phyloP scores from a whole-genome alignment of 2,329 filamentous ascomycete species.

The Mycogone perniciosa region DNA sequence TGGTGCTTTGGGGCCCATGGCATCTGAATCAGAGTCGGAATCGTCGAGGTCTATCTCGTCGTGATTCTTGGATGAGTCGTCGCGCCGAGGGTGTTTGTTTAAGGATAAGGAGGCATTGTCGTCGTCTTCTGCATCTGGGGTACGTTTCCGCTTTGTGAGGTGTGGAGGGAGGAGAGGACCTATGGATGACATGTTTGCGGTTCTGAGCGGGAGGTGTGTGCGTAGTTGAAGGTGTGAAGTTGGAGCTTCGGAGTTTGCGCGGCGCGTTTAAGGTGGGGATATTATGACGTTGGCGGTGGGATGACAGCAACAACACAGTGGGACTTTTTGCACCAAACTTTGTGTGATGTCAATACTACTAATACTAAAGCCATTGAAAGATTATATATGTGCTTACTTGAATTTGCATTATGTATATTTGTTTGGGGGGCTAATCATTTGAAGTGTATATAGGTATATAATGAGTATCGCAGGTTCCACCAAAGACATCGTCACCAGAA shows the following conservation, averaged over 20 bases:
- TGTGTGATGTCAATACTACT: too few species aligned
- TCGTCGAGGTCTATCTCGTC: constrained; percentile 43
- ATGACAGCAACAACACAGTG: too few species aligned
- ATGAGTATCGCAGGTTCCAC: too few species aligned
- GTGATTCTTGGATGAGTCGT: constrained; percentile 32
- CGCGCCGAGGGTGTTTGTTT: constrained; percentile 36
- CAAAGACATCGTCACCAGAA: too few species aligned
- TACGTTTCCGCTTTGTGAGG: constrained; percentile 57
- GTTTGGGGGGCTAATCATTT: background rate
- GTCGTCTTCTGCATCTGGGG: constrained; percentile 31
- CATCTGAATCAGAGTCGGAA: constrained; percentile 30
- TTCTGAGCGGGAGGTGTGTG: background rate
- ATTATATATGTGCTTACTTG: background rate
- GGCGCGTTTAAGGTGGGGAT: background rate
- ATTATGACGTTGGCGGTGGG: background rate
- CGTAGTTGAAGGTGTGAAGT: background rate
- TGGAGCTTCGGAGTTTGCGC: constrained; percentile 1
- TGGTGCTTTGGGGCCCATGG: constrained; percentile 34
- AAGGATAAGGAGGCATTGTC: constrained; percentile 15
- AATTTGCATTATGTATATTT: background rate
- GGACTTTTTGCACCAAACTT: too few species aligned
- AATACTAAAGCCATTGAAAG: too few species aligned
- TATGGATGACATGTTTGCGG: constrained; percentile 54
- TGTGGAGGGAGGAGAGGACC: constrained; percentile 66
- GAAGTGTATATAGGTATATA: too few species aligned